phyloP scores from a whole-genome alignment of 345 rosid species.

The Euphorbia pulcherrima region DNA sequence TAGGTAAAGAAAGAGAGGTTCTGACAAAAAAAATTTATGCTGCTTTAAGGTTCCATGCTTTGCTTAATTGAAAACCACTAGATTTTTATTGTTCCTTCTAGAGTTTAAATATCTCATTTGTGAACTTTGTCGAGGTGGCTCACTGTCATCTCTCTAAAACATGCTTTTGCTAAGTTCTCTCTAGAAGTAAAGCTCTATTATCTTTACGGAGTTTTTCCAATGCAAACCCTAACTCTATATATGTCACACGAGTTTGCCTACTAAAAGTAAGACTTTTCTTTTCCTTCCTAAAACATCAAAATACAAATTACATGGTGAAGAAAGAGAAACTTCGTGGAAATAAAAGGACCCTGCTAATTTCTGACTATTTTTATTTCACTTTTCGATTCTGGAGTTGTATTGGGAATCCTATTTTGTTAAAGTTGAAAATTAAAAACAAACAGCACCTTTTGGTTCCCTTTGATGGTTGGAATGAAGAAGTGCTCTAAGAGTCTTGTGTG shows the following conservation, averaged over 20 bases:
- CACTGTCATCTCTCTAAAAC: neutral
- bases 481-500: no score
- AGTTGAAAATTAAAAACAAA: neutral
- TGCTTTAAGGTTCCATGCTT: neutral
- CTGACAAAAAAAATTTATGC: neutral
- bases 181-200: neutral
- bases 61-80: neutral
- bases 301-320: neutral
- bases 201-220: neutral
- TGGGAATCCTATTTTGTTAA: neutral
- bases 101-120: neutral
- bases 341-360: neutral
- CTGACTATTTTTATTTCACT: neutral
- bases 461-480: no score
- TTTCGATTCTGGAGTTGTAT: neutral
- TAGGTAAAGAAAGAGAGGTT: neutral
- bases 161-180: neutral
- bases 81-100: neutral
- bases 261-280: neutral
- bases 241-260: neutral
- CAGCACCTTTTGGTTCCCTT: neutral
- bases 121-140: neutral
- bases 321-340: neutral
- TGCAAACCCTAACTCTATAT: neutral
- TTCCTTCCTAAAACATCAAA: neutral